A percentile compares a stretch with the other conserved stretches of the same genome.
phyloP scores from a whole-genome alignment of 495 filamentous ascomycete species.

The Xylaria sp. region DNA sequence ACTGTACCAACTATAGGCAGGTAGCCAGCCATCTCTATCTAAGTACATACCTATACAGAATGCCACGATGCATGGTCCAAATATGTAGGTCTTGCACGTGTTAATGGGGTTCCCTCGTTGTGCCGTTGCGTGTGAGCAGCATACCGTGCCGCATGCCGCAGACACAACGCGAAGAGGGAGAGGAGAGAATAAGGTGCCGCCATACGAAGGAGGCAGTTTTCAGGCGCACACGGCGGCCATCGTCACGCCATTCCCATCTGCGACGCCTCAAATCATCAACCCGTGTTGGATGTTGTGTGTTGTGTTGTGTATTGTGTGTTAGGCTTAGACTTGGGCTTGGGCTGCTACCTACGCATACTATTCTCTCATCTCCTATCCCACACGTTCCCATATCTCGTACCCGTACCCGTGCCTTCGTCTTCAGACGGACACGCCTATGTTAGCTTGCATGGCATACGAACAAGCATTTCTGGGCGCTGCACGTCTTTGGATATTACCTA shows the following conservation, averaged over 20 bases:
- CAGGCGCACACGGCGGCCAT: background rate
- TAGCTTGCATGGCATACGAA: background rate
- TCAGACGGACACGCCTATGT: constrained; percentile 9
- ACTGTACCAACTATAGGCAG: constrained; percentile 15
- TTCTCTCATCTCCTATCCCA: too few species aligned
- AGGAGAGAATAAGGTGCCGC: background rate
- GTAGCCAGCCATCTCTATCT: too few species aligned
- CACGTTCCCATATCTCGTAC: constrained; percentile 13
- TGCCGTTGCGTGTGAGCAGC: background rate
- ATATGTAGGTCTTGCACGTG: constrained; percentile 25
- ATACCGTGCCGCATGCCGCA: constrained; percentile 14
- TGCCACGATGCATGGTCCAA: constrained; percentile 23
- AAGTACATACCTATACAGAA: constrained; percentile 3
- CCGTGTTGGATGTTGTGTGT: too few species aligned
- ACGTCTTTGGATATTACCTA: constrained; percentile 8
- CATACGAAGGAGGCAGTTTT: constrained; percentile 16
- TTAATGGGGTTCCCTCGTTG: constrained; percentile 6
- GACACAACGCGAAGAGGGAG: background rate
- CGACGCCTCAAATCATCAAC: background rate
- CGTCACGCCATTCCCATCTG: constrained; percentile 12
- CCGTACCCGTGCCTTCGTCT: constrained; percentile 5
- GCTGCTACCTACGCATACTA: too few species aligned
- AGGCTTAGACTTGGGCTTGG: too few species aligned
- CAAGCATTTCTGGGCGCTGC: background rate
- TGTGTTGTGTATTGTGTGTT: too few species aligned